Evolutionary conservation across 148 eudicot species (phyloP).

Genomic region (Pouteria glomerata): DNA sequence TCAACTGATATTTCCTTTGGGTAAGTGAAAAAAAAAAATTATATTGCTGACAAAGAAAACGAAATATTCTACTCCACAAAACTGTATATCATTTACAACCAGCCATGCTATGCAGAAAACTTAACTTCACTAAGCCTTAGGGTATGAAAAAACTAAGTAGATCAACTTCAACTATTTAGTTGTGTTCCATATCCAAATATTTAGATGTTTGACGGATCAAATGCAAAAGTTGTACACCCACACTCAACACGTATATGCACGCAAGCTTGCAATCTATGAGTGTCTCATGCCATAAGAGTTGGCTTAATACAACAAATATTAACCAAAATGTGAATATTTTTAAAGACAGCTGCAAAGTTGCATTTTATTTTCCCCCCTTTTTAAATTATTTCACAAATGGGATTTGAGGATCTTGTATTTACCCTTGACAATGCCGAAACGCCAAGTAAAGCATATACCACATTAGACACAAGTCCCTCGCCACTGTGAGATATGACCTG

Average conservation of each 20-base stretch:
- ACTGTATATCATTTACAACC: not conserved
- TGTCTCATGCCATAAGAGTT: not conserved
- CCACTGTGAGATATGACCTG: conserved; percentile 78
- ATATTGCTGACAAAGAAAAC: not conserved
- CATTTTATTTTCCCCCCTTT: not conserved
- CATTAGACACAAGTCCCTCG: conserved; percentile 87
- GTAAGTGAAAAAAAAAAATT: no score
- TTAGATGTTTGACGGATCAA: not conserved
- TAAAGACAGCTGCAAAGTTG: not conserved
- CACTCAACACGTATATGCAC: not conserved
- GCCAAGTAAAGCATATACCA: conserved; percentile 92
- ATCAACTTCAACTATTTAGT: not conserved
- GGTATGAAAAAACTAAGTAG: not conserved
- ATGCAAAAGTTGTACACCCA: not conserved
- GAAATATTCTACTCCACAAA: no score
- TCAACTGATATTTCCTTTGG: no score
- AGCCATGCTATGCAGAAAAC: not conserved
- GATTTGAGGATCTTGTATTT: conserved; percentile 21
- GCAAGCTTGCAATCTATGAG: not conserved
- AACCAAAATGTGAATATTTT: not conserved
- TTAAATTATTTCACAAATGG: not conserved
- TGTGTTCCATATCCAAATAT: not conserved
- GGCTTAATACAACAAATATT: no score
- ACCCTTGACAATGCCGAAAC: conserved; percentile 98
- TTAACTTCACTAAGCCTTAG: not conserved